These are phyloP conservation scores for Orbilia oligospora DNA, from an alignment of 2,329 filamentous ascomycete genomes.

Conservation along the genomic window DNA sequence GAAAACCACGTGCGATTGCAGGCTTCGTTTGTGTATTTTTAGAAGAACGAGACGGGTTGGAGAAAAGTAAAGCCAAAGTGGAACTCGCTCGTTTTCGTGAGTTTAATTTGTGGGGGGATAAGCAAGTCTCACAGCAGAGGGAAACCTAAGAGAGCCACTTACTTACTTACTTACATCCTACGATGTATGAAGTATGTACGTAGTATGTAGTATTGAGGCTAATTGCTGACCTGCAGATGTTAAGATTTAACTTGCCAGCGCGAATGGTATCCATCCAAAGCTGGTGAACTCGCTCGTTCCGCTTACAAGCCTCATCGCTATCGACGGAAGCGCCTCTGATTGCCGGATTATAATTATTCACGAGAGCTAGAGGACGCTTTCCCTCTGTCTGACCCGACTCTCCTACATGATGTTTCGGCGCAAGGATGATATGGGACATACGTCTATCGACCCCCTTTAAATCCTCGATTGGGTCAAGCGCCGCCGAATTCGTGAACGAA, in stretches of 20 bases:
- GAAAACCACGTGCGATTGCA: slow-evolving; percentile 44
- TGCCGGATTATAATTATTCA: slow-evolving; percentile 31
- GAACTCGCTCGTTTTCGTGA: slow-evolving; percentile 27
- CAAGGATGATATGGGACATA: slow-evolving; percentile 35
- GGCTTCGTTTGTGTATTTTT: slow-evolving; percentile 49
- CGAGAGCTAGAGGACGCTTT: background rate
- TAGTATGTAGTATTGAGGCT: slow-evolving; percentile 43
- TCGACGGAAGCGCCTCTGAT: slow-evolving; percentile 51
- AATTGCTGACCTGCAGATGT: slow-evolving; percentile 48
- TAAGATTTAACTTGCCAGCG: slow-evolving; percentile 8
- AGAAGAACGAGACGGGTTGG: slow-evolving; percentile 15
- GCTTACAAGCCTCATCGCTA: slow-evolving; percentile 31
- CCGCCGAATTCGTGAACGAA: slow-evolving; percentile 23
- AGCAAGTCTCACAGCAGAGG: too few relatives aligned
- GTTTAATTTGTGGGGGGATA: slow-evolving; percentile 61
- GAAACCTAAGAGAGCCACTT: too few relatives aligned
- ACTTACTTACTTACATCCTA: too few relatives aligned
- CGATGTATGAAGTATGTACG: too few relatives aligned
- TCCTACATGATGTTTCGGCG: slow-evolving; percentile 55
- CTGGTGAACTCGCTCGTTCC: slow-evolving; percentile 6
- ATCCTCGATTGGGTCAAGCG: slow-evolving; percentile 56
- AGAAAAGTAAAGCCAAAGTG: slow-evolving; percentile 4
- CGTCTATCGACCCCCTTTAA: slow-evolving; percentile 58
- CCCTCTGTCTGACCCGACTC: slow-evolving; percentile 43
- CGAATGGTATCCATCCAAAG: background rate